Evolutionary conservation across 2,329 filamentous ascomycete genomes (phyloP).

Genomic region (Pyrenochaeta sp.): DNA sequence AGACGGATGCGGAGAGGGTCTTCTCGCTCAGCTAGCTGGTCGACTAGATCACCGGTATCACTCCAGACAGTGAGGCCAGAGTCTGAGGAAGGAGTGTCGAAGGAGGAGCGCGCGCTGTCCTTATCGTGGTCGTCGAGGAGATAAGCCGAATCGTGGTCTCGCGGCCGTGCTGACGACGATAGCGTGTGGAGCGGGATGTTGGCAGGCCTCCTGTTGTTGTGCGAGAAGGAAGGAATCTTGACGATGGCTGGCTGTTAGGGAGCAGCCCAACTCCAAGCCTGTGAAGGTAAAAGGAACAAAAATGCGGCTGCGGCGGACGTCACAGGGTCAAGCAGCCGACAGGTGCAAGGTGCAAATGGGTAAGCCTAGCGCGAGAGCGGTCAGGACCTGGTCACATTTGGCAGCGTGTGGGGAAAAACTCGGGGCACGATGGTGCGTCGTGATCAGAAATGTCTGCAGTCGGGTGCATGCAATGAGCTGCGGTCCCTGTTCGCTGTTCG

Average conservation of each 20-base stretch:
- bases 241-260: slow-evolving; percentile 68
- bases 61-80: slow-evolving; percentile 86
- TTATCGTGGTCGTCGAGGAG: slow-evolving; percentile 58
- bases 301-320: slow-evolving; percentile 40
- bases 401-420: slow-evolving; percentile 30
- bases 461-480: slow-evolving; percentile 26
- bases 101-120: slow-evolving; percentile 62
- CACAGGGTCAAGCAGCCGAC: slow-evolving; percentile 39
- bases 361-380: slow-evolving; percentile 35
- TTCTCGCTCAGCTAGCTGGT: slow-evolving; percentile 84
- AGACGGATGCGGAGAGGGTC: slow-evolving; percentile 80
- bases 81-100: slow-evolving; percentile 63
- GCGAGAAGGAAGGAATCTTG: slow-evolving; percentile 85
- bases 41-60: slow-evolving; percentile 92
- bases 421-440: slow-evolving; percentile 33
- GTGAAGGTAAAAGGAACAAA: slow-evolving; percentile 33
- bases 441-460: slow-evolving; percentile 35
- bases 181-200: slow-evolving; percentile 89
- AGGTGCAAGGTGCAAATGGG: slow-evolving; percentile 25
- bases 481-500: slow-evolving; percentile 11
- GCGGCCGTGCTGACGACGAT: slow-evolving; percentile 54
- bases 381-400: slow-evolving; percentile 47
- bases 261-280: slow-evolving; percentile 49
- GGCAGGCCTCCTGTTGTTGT: slow-evolving; percentile 72
- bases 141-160: slow-evolving; percentile 51